These are phyloP conservation scores for Schwanniomyces pseudopolymorphus DNA, from an alignment of 805 yeast genomes.

Conservation along the genomic window DNA sequence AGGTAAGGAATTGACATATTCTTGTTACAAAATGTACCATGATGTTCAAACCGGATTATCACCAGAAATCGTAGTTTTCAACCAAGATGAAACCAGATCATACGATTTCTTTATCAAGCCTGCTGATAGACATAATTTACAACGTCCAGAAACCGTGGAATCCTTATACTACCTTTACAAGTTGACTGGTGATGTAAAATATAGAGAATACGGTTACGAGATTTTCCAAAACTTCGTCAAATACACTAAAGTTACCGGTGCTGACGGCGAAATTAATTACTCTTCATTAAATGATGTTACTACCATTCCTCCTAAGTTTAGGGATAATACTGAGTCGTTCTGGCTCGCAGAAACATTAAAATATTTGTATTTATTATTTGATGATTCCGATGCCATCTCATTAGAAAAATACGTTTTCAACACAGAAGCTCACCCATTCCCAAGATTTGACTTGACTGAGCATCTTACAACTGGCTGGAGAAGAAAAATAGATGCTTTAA, in stretches of 20 bases:
- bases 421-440: slow-evolving; percentile 93
- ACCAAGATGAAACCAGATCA: slow-evolving; percentile 44
- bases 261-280: slow-evolving; percentile 49
- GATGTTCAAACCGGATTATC: slow-evolving; percentile 73
- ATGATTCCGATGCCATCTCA: slow-evolving; percentile 61
- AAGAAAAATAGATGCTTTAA: slow-evolving; percentile 28
- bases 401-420: slow-evolving; percentile 73
- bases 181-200: slow-evolving; percentile 75
- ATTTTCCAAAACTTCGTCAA: slow-evolving; percentile 70
- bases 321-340: slow-evolving; percentile 85
- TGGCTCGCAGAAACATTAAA: slow-evolving; percentile 94
- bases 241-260: slow-evolving; percentile 49
- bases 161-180: slow-evolving; percentile 78
- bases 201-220: slow-evolving; percentile 87
- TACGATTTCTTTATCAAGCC: slow-evolving; percentile 69
- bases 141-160: slow-evolving; percentile 93
- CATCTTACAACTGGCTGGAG: slow-evolving; percentile 63
- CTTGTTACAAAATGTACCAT: slow-evolving; percentile 84
- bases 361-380: slow-evolving; percentile 77
- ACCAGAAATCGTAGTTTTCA: slow-evolving; percentile 88
- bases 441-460: slow-evolving; percentile 57
- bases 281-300: slow-evolving; percentile 70
- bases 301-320: slow-evolving; percentile 45
- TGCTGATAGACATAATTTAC: slow-evolving; percentile 77
- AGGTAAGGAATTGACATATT: slow-evolving; percentile 71